phyloP scores from a whole-genome alignment of 345 rosid species.

The Euphorbia pulcherrima region DNA sequence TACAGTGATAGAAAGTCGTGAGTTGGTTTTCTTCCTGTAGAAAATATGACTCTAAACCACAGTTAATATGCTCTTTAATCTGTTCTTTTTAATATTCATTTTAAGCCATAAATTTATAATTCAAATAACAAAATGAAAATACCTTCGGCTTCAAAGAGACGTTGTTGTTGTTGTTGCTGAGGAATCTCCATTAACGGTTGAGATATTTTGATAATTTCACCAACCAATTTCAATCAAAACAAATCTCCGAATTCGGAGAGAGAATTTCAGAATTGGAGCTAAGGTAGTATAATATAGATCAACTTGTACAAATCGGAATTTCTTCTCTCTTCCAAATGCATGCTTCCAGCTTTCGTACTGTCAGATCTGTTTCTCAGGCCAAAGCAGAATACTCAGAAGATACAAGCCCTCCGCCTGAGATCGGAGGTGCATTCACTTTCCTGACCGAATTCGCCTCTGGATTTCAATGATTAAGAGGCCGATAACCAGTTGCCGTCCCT shows the following conservation, averaged over 20 bases:
- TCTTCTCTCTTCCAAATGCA: not conserved
- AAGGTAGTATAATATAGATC: too few relatives aligned
- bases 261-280: not conserved
- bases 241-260: not conserved
- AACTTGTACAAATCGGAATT: not conserved
- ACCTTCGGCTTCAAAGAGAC: conserved; percentile 72
- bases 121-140: not conserved
- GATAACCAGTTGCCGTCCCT: not conserved
- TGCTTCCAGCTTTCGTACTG: not conserved
- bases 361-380: conserved; percentile 39
- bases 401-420: conserved; percentile 27
- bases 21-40: conserved; percentile 78
- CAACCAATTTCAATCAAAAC: not conserved
- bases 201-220: not conserved
- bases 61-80: conserved; percentile 7
- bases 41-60: conserved; percentile 35
- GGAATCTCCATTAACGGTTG: conserved; percentile 72
- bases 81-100: not conserved
- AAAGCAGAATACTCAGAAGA: not conserved
- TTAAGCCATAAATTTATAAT: not conserved
- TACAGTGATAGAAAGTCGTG: conserved; percentile 87
- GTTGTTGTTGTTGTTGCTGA: conserved; percentile 60
- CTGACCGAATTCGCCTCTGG: not conserved
- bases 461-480: not conserved
- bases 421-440: conserved; percentile 29